Evolutionary conservation across 1,284 basidiomycete species (phyloP).

Genomic region (Trichosporon ovoides): DNA sequence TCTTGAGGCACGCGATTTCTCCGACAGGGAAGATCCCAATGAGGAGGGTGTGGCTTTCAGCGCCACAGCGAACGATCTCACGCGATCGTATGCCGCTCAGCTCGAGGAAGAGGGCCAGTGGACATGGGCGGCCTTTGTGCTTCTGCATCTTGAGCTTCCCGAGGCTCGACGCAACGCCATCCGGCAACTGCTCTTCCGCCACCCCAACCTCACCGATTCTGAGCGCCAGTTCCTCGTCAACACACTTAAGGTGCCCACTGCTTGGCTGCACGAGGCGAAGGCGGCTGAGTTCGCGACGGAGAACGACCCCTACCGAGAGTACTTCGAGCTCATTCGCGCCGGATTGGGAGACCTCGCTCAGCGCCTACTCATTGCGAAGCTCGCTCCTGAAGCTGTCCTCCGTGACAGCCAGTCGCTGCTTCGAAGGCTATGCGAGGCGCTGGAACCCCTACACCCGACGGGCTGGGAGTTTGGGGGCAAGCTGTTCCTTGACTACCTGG

Average conservation of each 20-base stretch:
- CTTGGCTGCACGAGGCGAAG: constrained; percentile 73
- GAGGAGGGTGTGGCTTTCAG: constrained; percentile 60
- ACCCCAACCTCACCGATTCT: constrained; percentile 62
- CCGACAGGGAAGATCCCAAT: constrained; percentile 61
- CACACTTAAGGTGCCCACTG: constrained; percentile 69
- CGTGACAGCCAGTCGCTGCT: constrained; percentile 71
- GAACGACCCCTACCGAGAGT: constrained; percentile 68
- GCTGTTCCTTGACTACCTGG: constrained; percentile 42
- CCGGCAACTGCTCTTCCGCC: constrained; percentile 71
- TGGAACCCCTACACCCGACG: constrained; percentile 60
- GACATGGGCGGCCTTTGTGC: constrained; percentile 80
- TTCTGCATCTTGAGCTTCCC: constrained; percentile 78
- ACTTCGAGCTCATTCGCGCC: constrained; percentile 68
- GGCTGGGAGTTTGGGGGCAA: constrained; percentile 72
- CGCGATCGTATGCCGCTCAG: constrained; percentile 79
- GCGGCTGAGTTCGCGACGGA: constrained; percentile 30
- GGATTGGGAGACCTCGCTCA: constrained; percentile 70
- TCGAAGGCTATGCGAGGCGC: constrained; percentile 64
- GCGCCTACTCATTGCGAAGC: constrained; percentile 67
- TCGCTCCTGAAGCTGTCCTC: constrained; percentile 87
- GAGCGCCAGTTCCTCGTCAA: constrained; percentile 70
- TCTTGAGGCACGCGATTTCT: constrained; percentile 75
- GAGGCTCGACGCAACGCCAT: constrained; percentile 71
- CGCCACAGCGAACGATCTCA: constrained; percentile 73
- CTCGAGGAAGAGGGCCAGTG: constrained; percentile 75